These are phyloP conservation scores for Phytophthora nicotianae DNA, from an alignment of 352 stramenopile genomes.

Conservation along the genomic window DNA sequence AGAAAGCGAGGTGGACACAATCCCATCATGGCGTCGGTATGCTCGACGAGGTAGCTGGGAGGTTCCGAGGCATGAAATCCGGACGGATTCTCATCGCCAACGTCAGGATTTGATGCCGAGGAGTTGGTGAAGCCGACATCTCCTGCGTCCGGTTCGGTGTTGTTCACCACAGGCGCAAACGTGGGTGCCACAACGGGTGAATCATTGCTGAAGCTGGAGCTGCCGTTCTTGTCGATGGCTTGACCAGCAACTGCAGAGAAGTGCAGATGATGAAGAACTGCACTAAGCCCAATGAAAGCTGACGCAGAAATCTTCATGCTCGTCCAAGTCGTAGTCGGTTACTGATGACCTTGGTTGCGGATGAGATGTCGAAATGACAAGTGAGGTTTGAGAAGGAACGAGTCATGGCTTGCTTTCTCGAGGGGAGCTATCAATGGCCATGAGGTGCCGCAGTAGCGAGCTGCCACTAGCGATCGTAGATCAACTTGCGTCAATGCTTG, in stretches of 20 bases:
- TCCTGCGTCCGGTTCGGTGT: slow-evolving; percentile 6
- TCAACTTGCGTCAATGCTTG: slow-evolving; percentile 10
- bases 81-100: slow-evolving; percentile 16
- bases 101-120: slow-evolving; percentile 9
- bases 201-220: slow-evolving; percentile 19
- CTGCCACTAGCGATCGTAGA: slow-evolving; percentile 11
- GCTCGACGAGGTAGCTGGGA: slow-evolving; percentile 46
- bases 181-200: slow-evolving; percentile 20
- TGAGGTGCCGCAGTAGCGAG: background rate
- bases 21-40: slow-evolving; percentile 55
- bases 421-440: background rate
- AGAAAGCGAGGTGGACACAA: slow-evolving; percentile 64
- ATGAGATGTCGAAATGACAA: slow-evolving; percentile 38
- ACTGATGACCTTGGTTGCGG: slow-evolving; percentile 15
- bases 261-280: slow-evolving; percentile 26
- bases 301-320: slow-evolving; percentile 38
- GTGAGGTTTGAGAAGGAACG: slow-evolving; percentile 20
- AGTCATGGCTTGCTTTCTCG: background rate
- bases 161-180: slow-evolving; percentile 10
- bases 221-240: slow-evolving; percentile 14
- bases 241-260: slow-evolving; percentile 20
- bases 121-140: slow-evolving; percentile 2
- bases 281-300: slow-evolving; percentile 24
- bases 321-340: slow-evolving; percentile 11
- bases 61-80: slow-evolving; percentile 33